Evolutionary conservation across 441 rosid species (phyloP).

Genomic region (Populus tomentosa): DNA sequence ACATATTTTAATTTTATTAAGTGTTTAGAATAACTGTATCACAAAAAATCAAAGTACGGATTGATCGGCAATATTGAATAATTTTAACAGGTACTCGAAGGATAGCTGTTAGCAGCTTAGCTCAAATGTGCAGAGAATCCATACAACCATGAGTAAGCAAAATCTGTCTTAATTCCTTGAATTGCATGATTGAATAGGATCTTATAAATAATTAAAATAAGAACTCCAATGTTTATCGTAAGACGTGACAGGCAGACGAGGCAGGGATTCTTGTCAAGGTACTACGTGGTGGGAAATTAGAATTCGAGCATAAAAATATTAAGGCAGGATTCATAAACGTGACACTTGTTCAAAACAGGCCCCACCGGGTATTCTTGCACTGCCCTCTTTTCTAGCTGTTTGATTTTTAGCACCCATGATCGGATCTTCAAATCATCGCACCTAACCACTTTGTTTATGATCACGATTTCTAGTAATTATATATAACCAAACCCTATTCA

Average conservation of each 20-base stretch:
- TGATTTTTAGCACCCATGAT: background rate
- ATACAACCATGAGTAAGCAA: too few species aligned
- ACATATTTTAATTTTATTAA: too few species aligned
- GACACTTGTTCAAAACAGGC: slow-evolving; percentile 9
- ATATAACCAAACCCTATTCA: background rate
- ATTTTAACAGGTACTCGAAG: too few species aligned
- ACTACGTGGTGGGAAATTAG: background rate
- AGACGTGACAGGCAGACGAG: background rate
- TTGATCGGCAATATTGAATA: too few species aligned
- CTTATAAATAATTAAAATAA: too few species aligned
- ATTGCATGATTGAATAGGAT: too few species aligned
- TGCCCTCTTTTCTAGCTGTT: background rate
- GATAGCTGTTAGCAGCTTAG: too few species aligned
- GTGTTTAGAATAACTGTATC: too few species aligned
- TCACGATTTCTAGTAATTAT: background rate
- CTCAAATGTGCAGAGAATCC: too few species aligned
- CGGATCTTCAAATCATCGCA: slow-evolving; percentile 4
- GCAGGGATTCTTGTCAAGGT: background rate
- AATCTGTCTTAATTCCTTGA: too few species aligned
- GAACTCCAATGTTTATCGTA: background rate
- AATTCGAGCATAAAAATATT: background rate
- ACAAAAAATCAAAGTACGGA: too few species aligned
- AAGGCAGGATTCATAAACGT: background rate
- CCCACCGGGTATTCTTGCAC: background rate
- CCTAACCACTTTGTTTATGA: background rate